Evolutionary conservation across 805 yeast species (phyloP).

Genomic region (Myxozyma lipomycoides): DNA sequence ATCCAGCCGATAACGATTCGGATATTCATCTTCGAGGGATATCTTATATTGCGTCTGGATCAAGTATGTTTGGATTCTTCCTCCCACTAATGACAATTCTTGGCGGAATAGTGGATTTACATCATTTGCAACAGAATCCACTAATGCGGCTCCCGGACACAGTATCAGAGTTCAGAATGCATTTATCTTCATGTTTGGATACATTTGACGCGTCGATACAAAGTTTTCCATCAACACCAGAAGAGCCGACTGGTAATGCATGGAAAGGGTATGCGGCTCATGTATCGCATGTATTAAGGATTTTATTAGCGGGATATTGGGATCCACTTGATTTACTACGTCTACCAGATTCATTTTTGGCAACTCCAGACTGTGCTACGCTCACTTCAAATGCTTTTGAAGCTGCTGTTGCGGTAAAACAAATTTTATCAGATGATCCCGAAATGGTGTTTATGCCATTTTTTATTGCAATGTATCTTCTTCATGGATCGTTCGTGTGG

Average conservation of each 20-base stretch:
- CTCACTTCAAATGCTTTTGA: constrained; percentile 30
- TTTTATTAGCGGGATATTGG: constrained; percentile 33
- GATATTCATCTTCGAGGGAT: constrained; percentile 27
- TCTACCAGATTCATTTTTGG: constrained; percentile 27
- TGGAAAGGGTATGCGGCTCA: constrained; percentile 20
- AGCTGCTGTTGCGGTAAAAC: constrained; percentile 31
- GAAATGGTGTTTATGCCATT: constrained; percentile 35
- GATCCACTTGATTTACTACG: constrained; percentile 33
- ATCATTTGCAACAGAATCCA: constrained; percentile 32
- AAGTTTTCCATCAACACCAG: not conserved
- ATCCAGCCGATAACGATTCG: not conserved
- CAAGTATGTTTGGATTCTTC: constrained; percentile 42
- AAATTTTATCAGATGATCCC: constrained; percentile 31
- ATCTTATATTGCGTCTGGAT: constrained; percentile 32
- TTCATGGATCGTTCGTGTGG: constrained; percentile 33
- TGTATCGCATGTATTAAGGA: constrained; percentile 31
- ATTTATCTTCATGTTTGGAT: constrained; percentile 11
- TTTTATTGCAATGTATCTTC: constrained; percentile 33
- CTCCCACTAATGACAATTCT: constrained; percentile 38
- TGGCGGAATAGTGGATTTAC: constrained; percentile 34
- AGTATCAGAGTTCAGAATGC: constrained; percentile 9
- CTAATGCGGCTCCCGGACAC: constrained; percentile 11
- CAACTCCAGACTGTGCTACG: constrained; percentile 27
- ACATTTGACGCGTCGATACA: constrained; percentile 1
- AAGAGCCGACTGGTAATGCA: constrained; percentile 3